A percentile compares a stretch with the other conserved stretches of the same genome.
phyloP scores from a whole-genome alignment of 2,329 filamentous ascomycete genomes.

The Xylariaceae sp. region DNA sequence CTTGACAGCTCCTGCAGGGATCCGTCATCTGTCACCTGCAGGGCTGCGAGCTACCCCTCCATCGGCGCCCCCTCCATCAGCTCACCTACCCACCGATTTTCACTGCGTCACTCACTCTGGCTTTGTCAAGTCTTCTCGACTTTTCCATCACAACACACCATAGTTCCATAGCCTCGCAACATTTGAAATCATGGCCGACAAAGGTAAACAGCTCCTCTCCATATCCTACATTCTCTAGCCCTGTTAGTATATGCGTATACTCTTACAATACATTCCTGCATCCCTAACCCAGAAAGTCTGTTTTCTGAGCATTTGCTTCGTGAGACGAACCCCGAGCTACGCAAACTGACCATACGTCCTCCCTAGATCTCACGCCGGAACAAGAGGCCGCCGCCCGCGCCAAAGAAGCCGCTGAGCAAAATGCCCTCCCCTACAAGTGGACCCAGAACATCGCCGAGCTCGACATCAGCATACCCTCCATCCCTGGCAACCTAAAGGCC shows the following conservation, averaged over 20 bases:
- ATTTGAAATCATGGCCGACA: slow-evolving; percentile 24
- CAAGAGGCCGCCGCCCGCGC: slow-evolving; percentile 57
- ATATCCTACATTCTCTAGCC: not conserved
- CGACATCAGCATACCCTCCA: slow-evolving; percentile 65
- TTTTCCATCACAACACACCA: slow-evolving; percentile 12
- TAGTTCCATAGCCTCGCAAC: not conserved
- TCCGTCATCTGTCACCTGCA: too few relatives aligned
- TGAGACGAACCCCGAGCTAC: not conserved
- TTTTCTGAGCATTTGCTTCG: too few relatives aligned
- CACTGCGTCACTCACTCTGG: slow-evolving; percentile 5
- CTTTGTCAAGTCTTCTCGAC: slow-evolving; percentile 23
- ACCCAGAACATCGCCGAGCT: slow-evolving; percentile 86
- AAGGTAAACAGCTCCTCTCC: slow-evolving; percentile 8
- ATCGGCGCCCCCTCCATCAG: slow-evolving; percentile 1
- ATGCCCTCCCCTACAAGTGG: slow-evolving; percentile 94
- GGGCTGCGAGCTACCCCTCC: not conserved
- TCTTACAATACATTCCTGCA: not conserved
- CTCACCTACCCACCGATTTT: not conserved
- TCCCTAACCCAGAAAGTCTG: not conserved
- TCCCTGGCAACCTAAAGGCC: slow-evolving; percentile 80
- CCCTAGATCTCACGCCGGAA: slow-evolving; percentile 50
- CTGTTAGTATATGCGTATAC: not conserved
- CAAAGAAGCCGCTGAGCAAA: slow-evolving; percentile 83
- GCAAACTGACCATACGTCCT: slow-evolving; percentile 9
- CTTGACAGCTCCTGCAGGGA: too few relatives aligned